These are phyloP conservation scores for Fraxinus dipetala DNA, from an alignment of 305 asterid species.

Conservation along the genomic window DNA sequence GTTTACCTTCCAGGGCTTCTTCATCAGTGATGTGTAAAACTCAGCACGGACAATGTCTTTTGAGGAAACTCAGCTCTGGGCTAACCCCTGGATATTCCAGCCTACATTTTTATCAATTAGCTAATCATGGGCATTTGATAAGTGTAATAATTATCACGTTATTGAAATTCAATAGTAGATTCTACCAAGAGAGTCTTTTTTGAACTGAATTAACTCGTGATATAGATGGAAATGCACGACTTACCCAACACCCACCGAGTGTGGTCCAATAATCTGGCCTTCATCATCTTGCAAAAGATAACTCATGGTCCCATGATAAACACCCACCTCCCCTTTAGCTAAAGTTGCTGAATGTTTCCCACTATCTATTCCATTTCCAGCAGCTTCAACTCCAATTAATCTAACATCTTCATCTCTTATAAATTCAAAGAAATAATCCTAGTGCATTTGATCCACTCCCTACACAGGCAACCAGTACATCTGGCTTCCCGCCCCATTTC, in stretches of 20 bases:
- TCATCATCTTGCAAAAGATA: constrained; percentile 65
- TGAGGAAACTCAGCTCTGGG: constrained; percentile 74
- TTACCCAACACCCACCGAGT: constrained; percentile 57
- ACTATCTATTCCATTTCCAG: constrained; percentile 46
- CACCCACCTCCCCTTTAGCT: constrained; percentile 57
- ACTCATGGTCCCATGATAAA: constrained; percentile 68
- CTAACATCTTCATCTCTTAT: constrained; percentile 56
- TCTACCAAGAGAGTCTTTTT: background rate
- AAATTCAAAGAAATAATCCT: constrained; percentile 73
- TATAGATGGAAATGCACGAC: background rate
- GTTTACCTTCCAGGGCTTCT: constrained; percentile 69
- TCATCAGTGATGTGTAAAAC: constrained; percentile 53
- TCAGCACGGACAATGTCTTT: constrained; percentile 69
- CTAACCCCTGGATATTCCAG: constrained; percentile 79
- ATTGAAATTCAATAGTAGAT: too few relatives aligned
- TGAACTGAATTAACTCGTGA: background rate
- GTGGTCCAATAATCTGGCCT: constrained; percentile 57
- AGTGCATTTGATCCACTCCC: constrained; percentile 80
- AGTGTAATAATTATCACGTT: background rate
- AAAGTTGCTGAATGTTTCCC: constrained; percentile 67
- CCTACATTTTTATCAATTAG: constrained; percentile 28
- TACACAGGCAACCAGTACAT: constrained; percentile 71
- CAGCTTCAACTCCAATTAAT: constrained; percentile 71
- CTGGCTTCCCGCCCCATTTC: constrained; percentile 86
- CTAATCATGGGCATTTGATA: background rate